phyloP scores from a whole-genome alignment of 2,329 filamentous ascomycete genomes.

The Ophiostoma australiae region DNA sequence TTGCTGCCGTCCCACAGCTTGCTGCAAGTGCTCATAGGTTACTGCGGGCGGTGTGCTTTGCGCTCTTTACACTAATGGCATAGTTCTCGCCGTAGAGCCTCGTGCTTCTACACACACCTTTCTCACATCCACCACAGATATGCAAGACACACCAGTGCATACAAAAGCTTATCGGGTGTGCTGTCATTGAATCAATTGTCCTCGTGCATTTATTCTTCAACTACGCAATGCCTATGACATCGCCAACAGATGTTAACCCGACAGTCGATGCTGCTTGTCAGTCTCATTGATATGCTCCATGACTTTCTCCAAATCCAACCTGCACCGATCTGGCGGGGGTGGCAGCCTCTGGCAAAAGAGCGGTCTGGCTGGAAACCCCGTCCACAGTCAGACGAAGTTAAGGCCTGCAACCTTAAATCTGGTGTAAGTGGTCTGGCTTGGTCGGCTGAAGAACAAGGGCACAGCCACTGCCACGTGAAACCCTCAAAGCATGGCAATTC shows the following conservation, averaged over 20 bases:
- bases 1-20: slow-evolving; percentile 16
- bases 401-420: neutral
- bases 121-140: neutral
- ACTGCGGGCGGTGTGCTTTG: neutral
- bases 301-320: neutral
- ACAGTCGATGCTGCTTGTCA: neutral
- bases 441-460: neutral
- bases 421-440: neutral
- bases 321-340: neutral
- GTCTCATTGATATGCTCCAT: neutral
- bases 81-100: neutral
- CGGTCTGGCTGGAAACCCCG: slow-evolving; percentile 13
- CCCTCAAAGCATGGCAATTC: neutral
- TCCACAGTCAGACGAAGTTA: slow-evolving; percentile 9
- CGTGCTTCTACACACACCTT: neutral
- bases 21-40: slow-evolving; percentile 15
- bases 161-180: neutral
- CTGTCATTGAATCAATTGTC: neutral
- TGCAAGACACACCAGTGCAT: neutral
- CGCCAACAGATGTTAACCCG: neutral
- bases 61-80: neutral
- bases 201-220: neutral
- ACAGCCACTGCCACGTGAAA: neutral
- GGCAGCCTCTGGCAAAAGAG: slow-evolving; percentile 9
- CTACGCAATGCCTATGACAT: neutral